Evolutionary conservation across 2,329 filamentous ascomycete species (phyloP), one percentile per base, ranked within the genome.

Genomic region (Fusarium solani-melongenae): DNA sequence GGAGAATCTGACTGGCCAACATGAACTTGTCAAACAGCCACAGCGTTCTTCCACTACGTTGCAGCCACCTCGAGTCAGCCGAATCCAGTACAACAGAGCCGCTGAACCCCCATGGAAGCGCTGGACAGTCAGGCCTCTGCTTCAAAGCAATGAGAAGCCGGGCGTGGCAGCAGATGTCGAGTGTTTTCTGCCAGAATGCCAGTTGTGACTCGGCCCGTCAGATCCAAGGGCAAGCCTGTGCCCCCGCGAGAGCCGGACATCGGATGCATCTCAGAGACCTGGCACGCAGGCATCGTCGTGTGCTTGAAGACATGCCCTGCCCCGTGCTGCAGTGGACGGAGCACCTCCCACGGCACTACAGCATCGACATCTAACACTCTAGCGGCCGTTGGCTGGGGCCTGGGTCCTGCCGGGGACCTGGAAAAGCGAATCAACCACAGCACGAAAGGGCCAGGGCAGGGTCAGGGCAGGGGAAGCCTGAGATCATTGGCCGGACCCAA

Each of bases 381-480:
- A 78, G 76, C 64, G 74, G 73, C 76, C 76, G 76, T 78, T 78
- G 72, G 64, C 70, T 60, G 51, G 36, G 53, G 63, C 65, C 56
- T 59, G 66, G 63, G 67, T 59, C 55, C 55, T 17, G 34, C 22
- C 33, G 55, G 55, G 55, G 34, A 56, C 53, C 68, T 66, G 67
- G 69, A 64, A 70, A 75, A 65, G 66, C 62, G 70, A 62, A 65
- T 62, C 57, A 57, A 58, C 66, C 62, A 72, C 51, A 33, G 55
- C 55, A 57, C 39, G 66, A 53, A 53, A 53, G 46, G 46, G 46
- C 55, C 62, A 68, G 65, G 62, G 62, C 17, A 69, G 67, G 67
- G 74, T 62, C 58, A 49, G 41, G 44, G 63, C 64, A 76, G 61
- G 66, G 64, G 46, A 64, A 62, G 62, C 63, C 60, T 59, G 59